A percentile compares a stretch with the other conserved stretches of the same genome.
These are phyloP conservation scores for Beta lomatogona DNA, from an alignment of 179 eudicot genomes.

Conservation along the genomic window DNA sequence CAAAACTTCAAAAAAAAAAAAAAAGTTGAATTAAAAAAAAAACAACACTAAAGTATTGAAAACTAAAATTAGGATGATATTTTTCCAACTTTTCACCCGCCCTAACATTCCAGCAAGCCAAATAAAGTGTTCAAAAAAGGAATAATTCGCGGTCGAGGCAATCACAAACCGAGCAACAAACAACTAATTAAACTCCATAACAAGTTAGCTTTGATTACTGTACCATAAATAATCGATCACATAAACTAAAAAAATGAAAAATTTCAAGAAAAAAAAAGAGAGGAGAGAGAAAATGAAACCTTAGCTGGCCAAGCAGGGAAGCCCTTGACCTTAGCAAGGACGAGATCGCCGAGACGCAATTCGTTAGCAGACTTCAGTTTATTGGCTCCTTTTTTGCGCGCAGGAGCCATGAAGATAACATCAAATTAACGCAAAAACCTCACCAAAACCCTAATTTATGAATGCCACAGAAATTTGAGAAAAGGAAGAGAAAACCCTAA, in stretches of 20 bases:
- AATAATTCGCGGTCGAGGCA: neutral
- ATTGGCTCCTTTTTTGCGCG: slow-evolving; percentile 53
- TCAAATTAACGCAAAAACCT: neutral
- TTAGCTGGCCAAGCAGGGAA: slow-evolving; percentile 98
- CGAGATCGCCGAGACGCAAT: slow-evolving; percentile 90
- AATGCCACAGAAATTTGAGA: neutral
- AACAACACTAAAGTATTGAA: neutral
- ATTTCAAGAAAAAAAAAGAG: neutral
- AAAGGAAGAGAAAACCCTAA: slow-evolving; percentile 17
- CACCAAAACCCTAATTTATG: slow-evolving; percentile 18
- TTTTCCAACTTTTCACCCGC: neutral
- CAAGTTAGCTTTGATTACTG: too few species aligned
- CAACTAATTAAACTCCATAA: neutral
- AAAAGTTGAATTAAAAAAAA: neutral
- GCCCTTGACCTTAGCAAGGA: slow-evolving; percentile 96
- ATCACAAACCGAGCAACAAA: slow-evolving; percentile 7
- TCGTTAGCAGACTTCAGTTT: slow-evolving; percentile 43
- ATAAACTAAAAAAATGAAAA: neutral
- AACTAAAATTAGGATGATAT: neutral
- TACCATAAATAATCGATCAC: neutral
- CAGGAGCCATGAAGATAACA: slow-evolving; percentile 38
- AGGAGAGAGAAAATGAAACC: slow-evolving; percentile 40
- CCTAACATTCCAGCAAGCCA: neutral
- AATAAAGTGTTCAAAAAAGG: neutral
- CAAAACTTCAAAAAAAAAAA: neutral